Base-by-base conservation (phyloP, 2,329 filamentous ascomycete genomes). In the Aspergillus transmontanensis region DNA sequence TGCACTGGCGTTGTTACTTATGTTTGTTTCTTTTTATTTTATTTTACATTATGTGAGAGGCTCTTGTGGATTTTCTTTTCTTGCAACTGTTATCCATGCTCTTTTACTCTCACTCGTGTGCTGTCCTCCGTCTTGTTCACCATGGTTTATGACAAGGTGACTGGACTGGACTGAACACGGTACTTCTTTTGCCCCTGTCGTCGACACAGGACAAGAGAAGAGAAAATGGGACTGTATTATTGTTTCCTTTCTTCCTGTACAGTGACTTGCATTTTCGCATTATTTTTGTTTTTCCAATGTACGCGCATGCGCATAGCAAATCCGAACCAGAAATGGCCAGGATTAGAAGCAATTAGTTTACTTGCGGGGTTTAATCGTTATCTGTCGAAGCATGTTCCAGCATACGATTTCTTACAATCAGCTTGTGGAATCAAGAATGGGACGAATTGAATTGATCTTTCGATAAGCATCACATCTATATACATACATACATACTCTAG, bases 331-430 rank as follows among this genome's bases (percentile, higher is more conserved):
- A 41, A 34, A 41, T 3, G 39, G 39, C 12, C 45, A 12, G 55
- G 10, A 50, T 36, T 19, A 30, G 21, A 59, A 50, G 23, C 32
- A 59, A 59, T 16, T 26, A 36, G 30, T 30, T 36, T 23, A 10
- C n/a, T 54, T 51, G 48, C 48, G 32, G 30, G 51, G 30, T 32
- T 55, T 39, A 55, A 55, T 55, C n/a, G 11, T 39, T 55, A 12
- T 39, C 14, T 39, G 16, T 23, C 6, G 10, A 10, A 23, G 32
- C 5, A n/a, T 36, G 6, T 34, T 54, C n/a, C n/a, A 39, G 14
- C 51, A 39, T 36, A 11, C 23, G 32, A 16, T 36, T 39, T 14
- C 26, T n/a, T 41, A 4, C 19, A 19, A 39, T 19, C 32, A 36
- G 28, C 30, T 14, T 14, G 9, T 53, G 21, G 2, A 21, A 55